Percentiles rank a stretch among this genome's conserved stretches.
These are phyloP conservation scores for Fennellomyces sp. DNA, from an alignment of 371 early-diverging fungal genomes.

Conservation along the genomic window DNA sequence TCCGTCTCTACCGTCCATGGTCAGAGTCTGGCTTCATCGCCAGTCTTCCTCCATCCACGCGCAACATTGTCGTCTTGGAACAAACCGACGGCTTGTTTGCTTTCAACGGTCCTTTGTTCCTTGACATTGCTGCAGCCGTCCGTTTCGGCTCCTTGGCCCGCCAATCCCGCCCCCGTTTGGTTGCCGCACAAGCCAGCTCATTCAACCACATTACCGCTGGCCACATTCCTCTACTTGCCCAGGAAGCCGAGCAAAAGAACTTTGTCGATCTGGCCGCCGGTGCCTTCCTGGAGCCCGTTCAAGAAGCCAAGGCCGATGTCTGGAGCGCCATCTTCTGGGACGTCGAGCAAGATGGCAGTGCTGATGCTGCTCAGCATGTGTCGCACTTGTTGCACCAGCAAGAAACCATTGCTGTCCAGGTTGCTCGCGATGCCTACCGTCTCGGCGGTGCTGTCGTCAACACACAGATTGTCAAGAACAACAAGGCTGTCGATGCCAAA, in stretches of 20 bases:
- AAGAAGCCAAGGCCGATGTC: slow-evolving; percentile 16
- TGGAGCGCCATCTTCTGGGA: slow-evolving; percentile 73
- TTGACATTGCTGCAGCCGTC: slow-evolving; percentile 74
- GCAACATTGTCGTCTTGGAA: slow-evolving; percentile 61
- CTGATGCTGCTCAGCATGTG: slow-evolving; percentile 54
- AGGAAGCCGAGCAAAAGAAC: slow-evolving; percentile 35
- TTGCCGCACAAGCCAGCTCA: slow-evolving; percentile 46
- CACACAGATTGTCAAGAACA: slow-evolving; percentile 56
- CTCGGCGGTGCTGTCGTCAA: slow-evolving; percentile 57
- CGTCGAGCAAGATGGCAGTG: slow-evolving; percentile 53
- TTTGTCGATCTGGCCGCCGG: slow-evolving; percentile 36
- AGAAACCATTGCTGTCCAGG: slow-evolving; percentile 34
- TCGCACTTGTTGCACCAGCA: slow-evolving; percentile 44
- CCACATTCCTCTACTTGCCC: slow-evolving; percentile 46
- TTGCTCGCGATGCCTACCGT: slow-evolving; percentile 61
- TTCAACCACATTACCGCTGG: slow-evolving; percentile 37
- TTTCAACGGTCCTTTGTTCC: slow-evolving; percentile 64
- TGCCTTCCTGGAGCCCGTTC: slow-evolving; percentile 12
- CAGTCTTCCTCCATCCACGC: slow-evolving; percentile 64
- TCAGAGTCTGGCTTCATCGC: slow-evolving; percentile 68
- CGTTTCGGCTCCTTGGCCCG: slow-evolving; percentile 54
- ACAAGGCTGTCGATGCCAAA: slow-evolving; percentile 35
- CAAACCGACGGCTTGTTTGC: slow-evolving; percentile 58
- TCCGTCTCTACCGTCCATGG: slow-evolving; percentile 86
- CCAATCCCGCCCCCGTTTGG: slow-evolving; percentile 39